These are phyloP conservation scores for Aspergillus candidus DNA, from an alignment of 2,329 filamentous ascomycete genomes.

Conservation along the genomic window DNA sequence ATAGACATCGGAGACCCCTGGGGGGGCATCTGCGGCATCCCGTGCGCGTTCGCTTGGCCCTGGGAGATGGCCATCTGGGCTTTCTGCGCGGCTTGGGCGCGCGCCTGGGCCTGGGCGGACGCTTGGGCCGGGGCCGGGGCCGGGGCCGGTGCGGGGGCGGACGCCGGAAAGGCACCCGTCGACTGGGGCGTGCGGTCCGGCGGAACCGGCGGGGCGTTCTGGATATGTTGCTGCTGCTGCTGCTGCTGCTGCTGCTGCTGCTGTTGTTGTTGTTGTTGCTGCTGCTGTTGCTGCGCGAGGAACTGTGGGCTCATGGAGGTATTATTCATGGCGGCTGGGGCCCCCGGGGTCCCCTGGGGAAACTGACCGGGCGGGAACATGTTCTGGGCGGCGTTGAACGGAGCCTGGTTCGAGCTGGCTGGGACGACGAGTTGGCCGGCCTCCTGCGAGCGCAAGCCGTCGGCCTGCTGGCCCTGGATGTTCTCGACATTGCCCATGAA, in stretches of 20 bases:
- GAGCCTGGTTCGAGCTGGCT: conserved; percentile 48
- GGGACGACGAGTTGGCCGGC: conserved; percentile 59
- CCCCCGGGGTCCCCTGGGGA: conserved; percentile 33
- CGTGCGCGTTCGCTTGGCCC: conserved; percentile 38
- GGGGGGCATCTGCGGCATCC: conserved; percentile 35
- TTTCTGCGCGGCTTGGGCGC: conserved; percentile 40
- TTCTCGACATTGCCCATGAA: conserved; percentile 47
- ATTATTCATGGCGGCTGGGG: conserved; percentile 32
- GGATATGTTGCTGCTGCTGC: conserved; percentile 21
- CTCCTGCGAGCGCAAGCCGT: conserved; percentile 56
- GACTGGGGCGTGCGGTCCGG: conserved; percentile 37
- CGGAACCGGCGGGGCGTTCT: conserved; percentile 38
- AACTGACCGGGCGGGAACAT: conserved; percentile 34
- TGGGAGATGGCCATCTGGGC: conserved; percentile 42
- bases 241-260: too few species aligned
- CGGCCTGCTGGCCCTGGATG: conserved; percentile 55
- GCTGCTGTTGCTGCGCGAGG: conserved; percentile 26
- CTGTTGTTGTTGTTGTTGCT: too few species aligned
- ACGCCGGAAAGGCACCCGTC: too few species aligned
- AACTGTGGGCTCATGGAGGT: conserved; percentile 35
- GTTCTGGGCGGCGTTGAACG: conserved; percentile 38
- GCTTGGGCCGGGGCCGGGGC: conserved; percentile 35
- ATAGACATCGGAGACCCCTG: conserved; percentile 38
- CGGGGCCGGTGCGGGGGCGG: conserved; percentile 11
- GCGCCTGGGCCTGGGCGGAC: conserved; percentile 35